Evolutionary conservation across 2,329 filamentous ascomycete species (phyloP).

Genomic region (Neurospora crassa): DNA sequence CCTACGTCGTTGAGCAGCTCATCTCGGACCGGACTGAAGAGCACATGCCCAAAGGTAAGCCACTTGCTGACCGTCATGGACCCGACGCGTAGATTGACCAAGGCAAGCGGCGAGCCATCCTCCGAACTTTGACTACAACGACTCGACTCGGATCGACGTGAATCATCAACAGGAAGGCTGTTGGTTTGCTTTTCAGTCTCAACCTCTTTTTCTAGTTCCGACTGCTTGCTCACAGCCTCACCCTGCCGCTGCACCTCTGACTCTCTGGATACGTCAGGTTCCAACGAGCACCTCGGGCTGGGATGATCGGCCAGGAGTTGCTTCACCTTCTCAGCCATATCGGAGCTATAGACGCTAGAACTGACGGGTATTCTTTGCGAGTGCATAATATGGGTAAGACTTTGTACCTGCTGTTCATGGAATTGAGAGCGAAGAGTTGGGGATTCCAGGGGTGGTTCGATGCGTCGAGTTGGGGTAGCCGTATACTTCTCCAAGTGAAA

Average conservation of each 20-base stretch:
- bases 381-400: constrained; percentile 24
- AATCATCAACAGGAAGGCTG: constrained; percentile 17
- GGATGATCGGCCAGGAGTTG: constrained; percentile 34
- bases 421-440: constrained; percentile 31
- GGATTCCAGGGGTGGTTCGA: constrained; percentile 33
- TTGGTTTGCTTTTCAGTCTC: constrained; percentile 9
- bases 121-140: constrained; percentile 39
- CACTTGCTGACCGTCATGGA: constrained; percentile 82
- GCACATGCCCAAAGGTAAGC: constrained; percentile 74
- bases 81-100: constrained; percentile 68
- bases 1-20: constrained; percentile 48
- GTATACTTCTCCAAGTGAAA: constrained; percentile 46
- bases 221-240: constrained; percentile 14
- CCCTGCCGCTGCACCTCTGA: constrained; percentile 28
- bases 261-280: constrained; percentile 32
- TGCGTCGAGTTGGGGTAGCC: constrained; percentile 25
- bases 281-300: constrained; percentile 34
- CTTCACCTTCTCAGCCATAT: constrained; percentile 43
- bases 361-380: constrained; percentile 24
- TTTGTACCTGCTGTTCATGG: constrained; percentile 13
- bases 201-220: constrained; percentile 5
- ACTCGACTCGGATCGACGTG: constrained; percentile 34
- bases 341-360: constrained; percentile 46
- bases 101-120: constrained; percentile 53
- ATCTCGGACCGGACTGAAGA: constrained; percentile 71